phyloP scores from a whole-genome alignment of 306 rosid genomes.

The Castanospermum australe region DNA sequence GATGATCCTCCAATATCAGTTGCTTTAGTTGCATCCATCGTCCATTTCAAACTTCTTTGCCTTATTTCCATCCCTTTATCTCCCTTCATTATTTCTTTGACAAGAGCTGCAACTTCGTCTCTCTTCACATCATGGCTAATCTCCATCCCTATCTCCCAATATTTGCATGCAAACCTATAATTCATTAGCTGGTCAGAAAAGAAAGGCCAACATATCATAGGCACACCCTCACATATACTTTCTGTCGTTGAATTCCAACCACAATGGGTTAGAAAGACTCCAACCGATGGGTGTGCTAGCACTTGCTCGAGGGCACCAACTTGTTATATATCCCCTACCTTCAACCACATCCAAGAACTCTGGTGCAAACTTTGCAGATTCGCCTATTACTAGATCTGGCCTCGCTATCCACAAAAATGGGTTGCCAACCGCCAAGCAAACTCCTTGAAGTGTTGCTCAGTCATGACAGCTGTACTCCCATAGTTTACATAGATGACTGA shows the following conservation, averaged over 20 bases:
- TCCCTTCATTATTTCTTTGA: slow-evolving; percentile 40
- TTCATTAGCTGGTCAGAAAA: slow-evolving; percentile 42
- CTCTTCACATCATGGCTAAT: slow-evolving; percentile 34
- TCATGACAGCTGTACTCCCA: slow-evolving; percentile 38
- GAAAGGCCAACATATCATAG: slow-evolving; percentile 48
- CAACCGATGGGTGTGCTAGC: slow-evolving; percentile 43
- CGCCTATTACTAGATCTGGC: slow-evolving; percentile 36
- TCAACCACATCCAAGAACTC: slow-evolving; percentile 29
- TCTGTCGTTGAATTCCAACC: slow-evolving; percentile 51
- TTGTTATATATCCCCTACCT: slow-evolving; percentile 31
- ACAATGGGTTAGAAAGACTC: slow-evolving; percentile 39
- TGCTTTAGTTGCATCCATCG: slow-evolving; percentile 34
- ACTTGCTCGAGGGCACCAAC: slow-evolving; percentile 49
- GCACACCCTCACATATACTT: slow-evolving; percentile 33
- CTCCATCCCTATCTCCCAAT: slow-evolving; percentile 46
- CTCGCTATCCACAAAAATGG: slow-evolving; percentile 44
- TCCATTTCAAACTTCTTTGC: slow-evolving; percentile 33
- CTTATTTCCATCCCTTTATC: slow-evolving; percentile 23
- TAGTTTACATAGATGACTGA: slow-evolving; percentile 19
- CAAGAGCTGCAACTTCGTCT: slow-evolving; percentile 22
- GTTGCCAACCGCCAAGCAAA: slow-evolving; percentile 53
- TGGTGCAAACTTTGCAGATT: slow-evolving; percentile 3
- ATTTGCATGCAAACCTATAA: slow-evolving; percentile 30
- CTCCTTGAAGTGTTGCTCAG: slow-evolving; percentile 28
- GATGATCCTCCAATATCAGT: slow-evolving; percentile 31